These are phyloP conservation scores for Cerioporus squamosus DNA, from an alignment of 1,284 basidiomycete species.

Conservation along the genomic window DNA sequence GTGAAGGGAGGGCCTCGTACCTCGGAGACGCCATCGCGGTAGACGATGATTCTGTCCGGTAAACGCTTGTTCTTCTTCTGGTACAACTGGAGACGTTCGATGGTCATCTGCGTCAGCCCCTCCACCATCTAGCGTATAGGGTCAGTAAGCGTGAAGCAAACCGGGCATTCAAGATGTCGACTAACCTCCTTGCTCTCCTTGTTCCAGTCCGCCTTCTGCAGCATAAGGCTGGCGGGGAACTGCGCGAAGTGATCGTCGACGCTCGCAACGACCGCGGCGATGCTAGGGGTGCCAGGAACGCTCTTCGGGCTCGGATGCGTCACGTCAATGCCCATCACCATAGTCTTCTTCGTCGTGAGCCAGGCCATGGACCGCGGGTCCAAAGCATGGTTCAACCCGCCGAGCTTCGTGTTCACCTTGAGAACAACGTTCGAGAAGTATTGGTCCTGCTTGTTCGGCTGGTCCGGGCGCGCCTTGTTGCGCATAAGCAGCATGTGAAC, in stretches of 20 bases:
- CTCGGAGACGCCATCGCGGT: slow-evolving; percentile 79
- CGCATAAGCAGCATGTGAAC: slow-evolving; percentile 64
- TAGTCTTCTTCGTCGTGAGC: slow-evolving; percentile 68
- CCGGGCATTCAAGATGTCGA: background rate
- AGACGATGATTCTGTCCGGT: slow-evolving; percentile 70
- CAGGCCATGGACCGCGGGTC: slow-evolving; percentile 59
- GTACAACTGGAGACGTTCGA: slow-evolving; percentile 67
- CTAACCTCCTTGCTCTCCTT: slow-evolving; percentile 60
- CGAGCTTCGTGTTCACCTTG: slow-evolving; percentile 76
- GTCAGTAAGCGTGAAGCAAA: background rate
- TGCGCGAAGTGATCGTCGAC: slow-evolving; percentile 68
- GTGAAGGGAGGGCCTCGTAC: slow-evolving; percentile 38
- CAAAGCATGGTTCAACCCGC: slow-evolving; percentile 75
- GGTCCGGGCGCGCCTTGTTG: slow-evolving; percentile 56
- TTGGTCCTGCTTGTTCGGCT: slow-evolving; percentile 61
- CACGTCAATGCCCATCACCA: slow-evolving; percentile 83
- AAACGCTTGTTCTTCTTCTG: slow-evolving; percentile 53
- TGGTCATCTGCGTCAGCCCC: slow-evolving; percentile 66
- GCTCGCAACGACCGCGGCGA: slow-evolving; percentile 79
- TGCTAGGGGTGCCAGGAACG: slow-evolving; percentile 67
- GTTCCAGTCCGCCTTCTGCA: slow-evolving; percentile 56
- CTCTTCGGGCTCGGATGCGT: slow-evolving; percentile 69
- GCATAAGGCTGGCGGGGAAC: slow-evolving; percentile 68
- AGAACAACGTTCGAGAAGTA: slow-evolving; percentile 76
- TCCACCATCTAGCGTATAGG: slow-evolving; percentile 62